Evolutionary conservation across 2,329 filamentous ascomycete species (phyloP).

Genomic region (Pseudocercospora eumusae): DNA sequence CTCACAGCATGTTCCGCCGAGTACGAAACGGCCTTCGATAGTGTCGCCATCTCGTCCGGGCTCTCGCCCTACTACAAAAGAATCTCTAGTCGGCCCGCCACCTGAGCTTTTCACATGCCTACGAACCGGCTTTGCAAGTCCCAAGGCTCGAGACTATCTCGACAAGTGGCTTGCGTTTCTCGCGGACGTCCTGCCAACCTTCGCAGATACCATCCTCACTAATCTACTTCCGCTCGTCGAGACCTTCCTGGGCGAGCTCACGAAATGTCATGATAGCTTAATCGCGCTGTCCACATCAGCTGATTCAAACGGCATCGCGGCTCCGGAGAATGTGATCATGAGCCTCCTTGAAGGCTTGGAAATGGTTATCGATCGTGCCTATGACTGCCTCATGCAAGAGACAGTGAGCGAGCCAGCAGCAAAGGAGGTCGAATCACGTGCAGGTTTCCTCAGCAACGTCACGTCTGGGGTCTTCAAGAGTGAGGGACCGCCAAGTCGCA

Average conservation of each 20-base stretch:
- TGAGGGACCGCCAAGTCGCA: slow-evolving; percentile 69
- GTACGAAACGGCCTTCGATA: slow-evolving; percentile 12
- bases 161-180: slow-evolving; percentile 92
- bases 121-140: slow-evolving; percentile 74
- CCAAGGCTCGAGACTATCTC: slow-evolving; percentile 71
- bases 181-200: slow-evolving; percentile 78
- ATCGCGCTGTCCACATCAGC: slow-evolving; percentile 59
- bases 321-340: slow-evolving; percentile 34
- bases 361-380: slow-evolving; percentile 81
- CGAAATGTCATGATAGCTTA: slow-evolving; percentile 69
- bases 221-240: slow-evolving; percentile 88
- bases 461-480: slow-evolving; percentile 86
- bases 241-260: slow-evolving; percentile 79
- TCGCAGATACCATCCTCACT: slow-evolving; percentile 82
- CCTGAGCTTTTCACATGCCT: slow-evolving; percentile 80
- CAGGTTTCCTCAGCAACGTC: slow-evolving; percentile 88
- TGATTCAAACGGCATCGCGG: slow-evolving; percentile 8
- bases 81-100: slow-evolving; percentile 50
- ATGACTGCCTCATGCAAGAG: slow-evolving; percentile 76
- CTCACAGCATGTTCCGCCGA: background rate
- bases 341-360: slow-evolving; percentile 84
- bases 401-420: slow-evolving; percentile 67
- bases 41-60: slow-evolving; percentile 11
- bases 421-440: slow-evolving; percentile 73
- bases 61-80: slow-evolving; percentile 1